Conservation (phyloP, 2,329 filamentous ascomycete genomes). For the Monilinia fructicola region DNA sequence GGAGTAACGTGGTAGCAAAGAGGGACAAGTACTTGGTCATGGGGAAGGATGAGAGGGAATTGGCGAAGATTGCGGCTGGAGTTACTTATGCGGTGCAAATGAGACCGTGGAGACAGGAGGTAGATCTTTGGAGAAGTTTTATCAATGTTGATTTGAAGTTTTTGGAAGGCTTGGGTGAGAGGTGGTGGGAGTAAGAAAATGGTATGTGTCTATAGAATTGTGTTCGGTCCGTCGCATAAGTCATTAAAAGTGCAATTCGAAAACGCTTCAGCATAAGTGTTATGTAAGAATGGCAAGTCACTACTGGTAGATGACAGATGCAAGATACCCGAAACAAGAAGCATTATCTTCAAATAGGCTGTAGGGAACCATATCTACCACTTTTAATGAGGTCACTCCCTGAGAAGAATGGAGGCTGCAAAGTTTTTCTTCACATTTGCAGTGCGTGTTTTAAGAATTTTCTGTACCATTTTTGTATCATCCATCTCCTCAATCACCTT, state of each 20-base stretch:
- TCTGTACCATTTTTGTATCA: too few species aligned
- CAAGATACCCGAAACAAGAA: not conserved
- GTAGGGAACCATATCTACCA: not conserved
- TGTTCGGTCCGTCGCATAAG: not conserved
- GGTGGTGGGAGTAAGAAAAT: slow-evolving; percentile 14
- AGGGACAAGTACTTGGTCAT: slow-evolving; percentile 50
- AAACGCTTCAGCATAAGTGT: not conserved
- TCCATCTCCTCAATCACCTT: not conserved
- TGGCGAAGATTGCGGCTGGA: slow-evolving; percentile 43
- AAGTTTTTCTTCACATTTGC: not conserved
- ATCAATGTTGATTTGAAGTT: slow-evolving; percentile 49
- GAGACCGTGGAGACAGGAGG: slow-evolving; percentile 50
- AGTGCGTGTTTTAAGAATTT: not conserved
- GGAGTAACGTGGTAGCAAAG: slow-evolving; percentile 44
- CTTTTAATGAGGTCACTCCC: not conserved
- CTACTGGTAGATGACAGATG: not conserved
- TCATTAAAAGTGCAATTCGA: not conserved
- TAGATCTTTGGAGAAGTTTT: slow-evolving; percentile 54
- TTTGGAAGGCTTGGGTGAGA: slow-evolving; percentile 44
- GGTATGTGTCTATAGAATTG: not conserved
- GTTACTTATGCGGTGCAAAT: slow-evolving; percentile 50
- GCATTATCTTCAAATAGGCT: not conserved
- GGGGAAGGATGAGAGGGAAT: slow-evolving; percentile 45
- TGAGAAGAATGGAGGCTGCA: not conserved
- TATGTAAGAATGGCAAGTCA: not conserved